Percentiles rank a stretch among this genome's conserved stretches.
Evolutionary conservation across 768 basidiomycete genomes (phyloP).

Genomic region (Russula emetica): DNA sequence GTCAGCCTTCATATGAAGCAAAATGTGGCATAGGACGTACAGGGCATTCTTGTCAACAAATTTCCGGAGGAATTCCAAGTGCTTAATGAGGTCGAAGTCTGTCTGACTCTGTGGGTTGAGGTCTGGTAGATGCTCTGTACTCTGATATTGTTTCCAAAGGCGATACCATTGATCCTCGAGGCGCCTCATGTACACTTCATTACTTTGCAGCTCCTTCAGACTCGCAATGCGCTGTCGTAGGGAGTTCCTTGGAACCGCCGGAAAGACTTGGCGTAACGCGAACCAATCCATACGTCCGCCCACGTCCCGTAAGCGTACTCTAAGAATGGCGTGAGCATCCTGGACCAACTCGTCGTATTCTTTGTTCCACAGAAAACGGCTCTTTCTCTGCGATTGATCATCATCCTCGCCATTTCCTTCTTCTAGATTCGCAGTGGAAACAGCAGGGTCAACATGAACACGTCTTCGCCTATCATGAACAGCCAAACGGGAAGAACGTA

Average conservation of each 20-base stretch:
- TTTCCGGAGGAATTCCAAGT: slow-evolving; percentile 73
- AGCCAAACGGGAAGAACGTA: not conserved
- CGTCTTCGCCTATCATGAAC: not conserved
- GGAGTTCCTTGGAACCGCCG: slow-evolving; percentile 64
- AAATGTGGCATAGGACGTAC: slow-evolving; percentile 46
- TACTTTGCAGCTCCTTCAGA: slow-evolving; percentile 57
- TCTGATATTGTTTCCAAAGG: slow-evolving; percentile 69
- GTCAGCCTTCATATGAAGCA: slow-evolving; percentile 13
- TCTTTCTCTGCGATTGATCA: slow-evolving; percentile 38
- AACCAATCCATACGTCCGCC: slow-evolving; percentile 61
- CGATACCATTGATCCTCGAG: slow-evolving; percentile 80
- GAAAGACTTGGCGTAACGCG: slow-evolving; percentile 76
- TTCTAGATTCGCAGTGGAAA: not conserved
- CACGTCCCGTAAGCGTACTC: slow-evolving; percentile 61
- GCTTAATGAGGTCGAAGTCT: slow-evolving; percentile 77
- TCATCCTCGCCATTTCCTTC: slow-evolving; percentile 21
- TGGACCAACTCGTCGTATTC: slow-evolving; percentile 87
- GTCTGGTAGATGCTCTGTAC: slow-evolving; percentile 65
- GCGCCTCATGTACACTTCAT: slow-evolving; percentile 69
- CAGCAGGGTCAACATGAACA: not conserved
- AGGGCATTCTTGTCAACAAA: slow-evolving; percentile 83
- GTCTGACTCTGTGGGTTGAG: slow-evolving; percentile 59
- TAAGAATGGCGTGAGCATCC: slow-evolving; percentile 79
- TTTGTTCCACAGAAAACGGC: slow-evolving; percentile 76
- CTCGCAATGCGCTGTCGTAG: slow-evolving; percentile 64